Evolutionary conservation across 352 stramenopile species (phyloP).

Genomic region (Pythium phragmiticola): DNA sequence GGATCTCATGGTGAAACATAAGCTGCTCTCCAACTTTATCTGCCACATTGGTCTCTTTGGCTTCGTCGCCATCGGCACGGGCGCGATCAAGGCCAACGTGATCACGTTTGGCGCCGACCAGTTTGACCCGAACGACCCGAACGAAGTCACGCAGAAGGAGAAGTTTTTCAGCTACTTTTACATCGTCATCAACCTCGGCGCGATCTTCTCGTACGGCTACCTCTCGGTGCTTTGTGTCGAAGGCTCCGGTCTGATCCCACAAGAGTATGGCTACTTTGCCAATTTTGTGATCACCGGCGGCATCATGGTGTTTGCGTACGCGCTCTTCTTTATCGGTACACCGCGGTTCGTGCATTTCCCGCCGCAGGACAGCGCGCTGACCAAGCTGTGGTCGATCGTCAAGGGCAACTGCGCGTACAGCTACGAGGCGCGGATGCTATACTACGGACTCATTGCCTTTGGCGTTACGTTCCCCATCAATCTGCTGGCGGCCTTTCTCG

Average conservation of each 20-base stretch:
- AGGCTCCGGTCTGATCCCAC: constrained; percentile 65
- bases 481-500: constrained; percentile 71
- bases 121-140: constrained; percentile 84
- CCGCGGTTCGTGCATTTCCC: constrained; percentile 74
- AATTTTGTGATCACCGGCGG: constrained; percentile 82
- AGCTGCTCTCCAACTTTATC: constrained; percentile 52
- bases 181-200: constrained; percentile 90
- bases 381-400: constrained; percentile 72
- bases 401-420: constrained; percentile 76
- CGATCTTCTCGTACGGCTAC: constrained; percentile 90
- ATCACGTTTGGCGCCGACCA: constrained; percentile 87
- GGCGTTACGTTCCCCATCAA: constrained; percentile 65
- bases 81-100: constrained; percentile 86
- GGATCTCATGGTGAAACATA: constrained; percentile 43
- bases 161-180: constrained; percentile 93
- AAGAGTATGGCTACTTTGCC: constrained; percentile 88
- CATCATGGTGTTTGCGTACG: constrained; percentile 82
- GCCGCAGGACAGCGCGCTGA: constrained; percentile 71
- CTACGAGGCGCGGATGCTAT: constrained; percentile 75
- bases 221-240: constrained; percentile 88
- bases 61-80: constrained; percentile 74
- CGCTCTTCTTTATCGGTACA: constrained; percentile 57
- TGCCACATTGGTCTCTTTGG: constrained; percentile 76
- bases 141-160: constrained; percentile 75
- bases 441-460: constrained; percentile 73